A percentile compares a stretch with the other conserved stretches of the same genome.
phyloP scores from a whole-genome alignment of 2,329 filamentous ascomycete genomes.

The Paradendryphiella salina region DNA sequence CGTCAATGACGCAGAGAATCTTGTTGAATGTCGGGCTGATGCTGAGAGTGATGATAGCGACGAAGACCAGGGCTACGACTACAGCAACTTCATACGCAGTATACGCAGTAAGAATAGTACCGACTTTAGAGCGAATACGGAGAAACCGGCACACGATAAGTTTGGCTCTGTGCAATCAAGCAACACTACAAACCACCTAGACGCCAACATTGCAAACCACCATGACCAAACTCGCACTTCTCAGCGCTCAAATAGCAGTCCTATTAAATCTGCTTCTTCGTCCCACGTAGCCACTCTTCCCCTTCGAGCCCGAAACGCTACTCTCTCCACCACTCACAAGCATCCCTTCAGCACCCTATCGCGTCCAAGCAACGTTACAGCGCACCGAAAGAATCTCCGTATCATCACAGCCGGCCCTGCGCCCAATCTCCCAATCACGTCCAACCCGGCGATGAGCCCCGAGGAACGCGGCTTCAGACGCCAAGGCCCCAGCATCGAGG shows the following conservation, averaged over 20 bases:
- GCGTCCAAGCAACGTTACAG: neutral
- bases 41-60: constrained; percentile 5
- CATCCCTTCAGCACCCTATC: too few species aligned
- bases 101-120: neutral
- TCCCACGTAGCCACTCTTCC: neutral
- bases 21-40: neutral
- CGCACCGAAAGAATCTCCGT: neutral
- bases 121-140: neutral
- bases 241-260: constrained; percentile 1
- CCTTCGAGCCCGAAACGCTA: neutral
- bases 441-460: neutral
- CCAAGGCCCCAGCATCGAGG: constrained; percentile 8
- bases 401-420: neutral
- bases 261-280: neutral
- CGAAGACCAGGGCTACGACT: constrained; percentile 11
- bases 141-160: neutral
- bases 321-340: neutral
- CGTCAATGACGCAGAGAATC: constrained; percentile 13
- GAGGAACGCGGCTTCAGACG: neutral
- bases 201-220: neutral
- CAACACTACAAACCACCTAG: neutral
- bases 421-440: too few species aligned
- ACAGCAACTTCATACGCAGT: constrained; percentile 4
- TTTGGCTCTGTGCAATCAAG: neutral
- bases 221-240: neutral